Evolutionary conservation across 108 stramenopile genomes (phyloP).

Genomic region (Nitzschia sp.): DNA sequence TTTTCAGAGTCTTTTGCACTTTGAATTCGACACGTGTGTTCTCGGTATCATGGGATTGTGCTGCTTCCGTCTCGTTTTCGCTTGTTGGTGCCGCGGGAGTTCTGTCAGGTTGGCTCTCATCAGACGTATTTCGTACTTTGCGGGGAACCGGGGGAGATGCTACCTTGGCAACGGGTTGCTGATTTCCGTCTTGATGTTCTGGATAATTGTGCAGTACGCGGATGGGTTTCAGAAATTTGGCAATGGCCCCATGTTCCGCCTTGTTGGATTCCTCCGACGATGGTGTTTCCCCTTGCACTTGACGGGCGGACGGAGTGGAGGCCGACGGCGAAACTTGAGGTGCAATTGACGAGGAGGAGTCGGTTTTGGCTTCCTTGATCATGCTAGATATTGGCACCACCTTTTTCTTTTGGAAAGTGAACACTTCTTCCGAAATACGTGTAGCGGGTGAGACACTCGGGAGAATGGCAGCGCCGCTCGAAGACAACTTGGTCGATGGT

Average conservation of each 20-base stretch:
- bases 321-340: slow-evolving; percentile 12
- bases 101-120: not conserved
- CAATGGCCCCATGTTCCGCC: not conserved
- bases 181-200: not conserved
- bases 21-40: not conserved
- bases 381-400: not conserved
- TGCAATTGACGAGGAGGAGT: too few relatives aligned
- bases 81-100: not conserved
- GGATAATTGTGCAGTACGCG: not conserved
- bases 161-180: not conserved
- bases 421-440: not conserved
- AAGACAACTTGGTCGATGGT: too few relatives aligned
- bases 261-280: slow-evolving; percentile 8
- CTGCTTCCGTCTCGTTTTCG: not conserved
- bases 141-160: slow-evolving; percentile 1
- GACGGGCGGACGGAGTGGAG: not conserved
- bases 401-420: not conserved
- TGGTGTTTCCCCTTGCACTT: not conserved
- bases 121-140: not conserved
- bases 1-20: not conserved
- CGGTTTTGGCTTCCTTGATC: not conserved
- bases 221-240: slow-evolving; percentile 13
- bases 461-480: too few relatives aligned
- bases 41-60: not conserved
- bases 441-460: not conserved